Evolutionary conservation across 2,329 filamentous ascomycete species (phyloP), one percentile per base, ranked within the genome.

Genomic region (Apiospora marii): DNA sequence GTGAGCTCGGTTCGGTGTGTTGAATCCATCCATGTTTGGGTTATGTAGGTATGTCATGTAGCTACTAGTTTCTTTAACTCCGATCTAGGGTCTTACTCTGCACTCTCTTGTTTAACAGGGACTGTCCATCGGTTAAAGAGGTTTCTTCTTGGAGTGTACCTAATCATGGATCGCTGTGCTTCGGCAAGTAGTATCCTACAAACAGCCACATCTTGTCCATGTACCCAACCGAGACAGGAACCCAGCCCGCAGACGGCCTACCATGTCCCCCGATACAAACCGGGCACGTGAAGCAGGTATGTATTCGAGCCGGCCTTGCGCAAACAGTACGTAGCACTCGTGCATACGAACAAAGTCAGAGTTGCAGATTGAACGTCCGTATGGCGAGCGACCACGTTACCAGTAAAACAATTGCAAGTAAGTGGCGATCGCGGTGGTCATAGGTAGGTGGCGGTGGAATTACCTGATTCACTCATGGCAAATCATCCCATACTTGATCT

Each of bases 251-350:
- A 64, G 58, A 49, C 22, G 19, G n/a, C 46, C 46, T n/a, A 49
- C 8, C 58, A 22, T 64, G 41, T 19, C n/a, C n/a, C 30, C 58
- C 58, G 58, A 64, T 19, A 64, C 58, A 64, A 41, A 64, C 30
- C 34, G 19, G 37, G 22, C 30, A 61, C 22, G 53, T 37, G 30
- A 61, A 37, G 30, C 53, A 58, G 16, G 27, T 30, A 30, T 58
- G 51, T 16, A 22, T 13, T 34, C 49, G 49, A 53, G 49, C 5
- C 46, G 46, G 51, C 51, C 51, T 34, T 61, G 53, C 53, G 27
- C 53, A 61, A 61, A 34, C 16, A 61, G 53, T 34, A 61, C 53
- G 53, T 61, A 61, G 30, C 53, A 61, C 53, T n/a, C 30, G 53
- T 61, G 58, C 58, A 64, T 64, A 41, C 58, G 34, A 41, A 37